Conservation (phyloP, 1,284 basidiomycete genomes). For the Marasmius fiardii region DNA sequence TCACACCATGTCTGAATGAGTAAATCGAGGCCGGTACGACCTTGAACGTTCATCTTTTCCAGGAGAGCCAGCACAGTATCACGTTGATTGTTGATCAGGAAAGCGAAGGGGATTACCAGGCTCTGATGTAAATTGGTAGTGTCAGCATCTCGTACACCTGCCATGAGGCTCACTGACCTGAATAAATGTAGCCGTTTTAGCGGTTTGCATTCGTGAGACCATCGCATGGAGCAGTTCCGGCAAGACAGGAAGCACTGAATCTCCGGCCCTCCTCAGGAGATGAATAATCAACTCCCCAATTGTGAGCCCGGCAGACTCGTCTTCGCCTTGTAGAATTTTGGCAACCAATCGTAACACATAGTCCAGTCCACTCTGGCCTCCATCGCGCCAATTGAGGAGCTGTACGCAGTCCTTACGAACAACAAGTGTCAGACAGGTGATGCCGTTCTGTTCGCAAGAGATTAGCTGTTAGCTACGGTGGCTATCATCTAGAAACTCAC, state of each 20-base stretch:
- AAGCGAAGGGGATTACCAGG: conserved; percentile 90
- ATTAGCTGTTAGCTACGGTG: conserved; percentile 3
- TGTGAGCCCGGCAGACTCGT: conserved; percentile 86
- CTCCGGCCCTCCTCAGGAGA: conserved; percentile 77
- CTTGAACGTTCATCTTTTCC: conserved; percentile 57
- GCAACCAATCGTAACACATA: conserved; percentile 74
- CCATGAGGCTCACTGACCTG: conserved; percentile 50
- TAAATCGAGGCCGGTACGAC: conserved; percentile 70
- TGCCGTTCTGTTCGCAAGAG: conserved; percentile 60
- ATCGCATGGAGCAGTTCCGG: conserved; percentile 86
- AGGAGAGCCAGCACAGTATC: conserved; percentile 76
- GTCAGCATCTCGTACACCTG: neutral
- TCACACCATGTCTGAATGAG: conserved; percentile 91
- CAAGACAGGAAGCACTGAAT: conserved; percentile 77
- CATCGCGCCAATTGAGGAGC: conserved; percentile 72
- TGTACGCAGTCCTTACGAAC: conserved; percentile 86
- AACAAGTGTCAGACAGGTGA: conserved; percentile 78
- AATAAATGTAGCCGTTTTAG: conserved; percentile 85
- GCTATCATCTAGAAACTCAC: conserved; percentile 30
- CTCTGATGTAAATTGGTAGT: conserved; percentile 43
- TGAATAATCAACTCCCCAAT: conserved; percentile 96
- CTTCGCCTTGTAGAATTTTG: conserved; percentile 71
- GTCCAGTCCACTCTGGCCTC: conserved; percentile 72
- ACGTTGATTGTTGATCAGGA: conserved; percentile 83
- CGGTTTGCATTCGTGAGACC: conserved; percentile 74